phyloP scores from a whole-genome alignment of 164 flowering plant genomes.

The Aristolochia fimbriata region DNA sequence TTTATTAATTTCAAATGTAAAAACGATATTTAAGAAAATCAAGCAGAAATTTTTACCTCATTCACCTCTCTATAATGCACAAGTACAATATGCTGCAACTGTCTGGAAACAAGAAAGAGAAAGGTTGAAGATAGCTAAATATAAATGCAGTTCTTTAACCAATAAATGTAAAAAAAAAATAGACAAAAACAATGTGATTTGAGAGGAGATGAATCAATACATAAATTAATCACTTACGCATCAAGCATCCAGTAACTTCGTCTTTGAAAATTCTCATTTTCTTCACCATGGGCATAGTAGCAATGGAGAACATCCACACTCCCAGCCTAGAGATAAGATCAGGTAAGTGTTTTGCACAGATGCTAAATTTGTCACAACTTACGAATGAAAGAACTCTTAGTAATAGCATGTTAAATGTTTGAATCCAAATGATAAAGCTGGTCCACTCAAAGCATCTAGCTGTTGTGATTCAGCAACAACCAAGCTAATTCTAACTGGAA shows the following conservation, averaged over 20 bases:
- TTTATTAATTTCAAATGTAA: no score
- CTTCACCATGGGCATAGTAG: constrained; percentile 97
- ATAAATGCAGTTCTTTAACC: background rate
- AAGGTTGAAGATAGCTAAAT: background rate
- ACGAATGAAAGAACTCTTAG: no score
- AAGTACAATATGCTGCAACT: constrained; percentile 59
- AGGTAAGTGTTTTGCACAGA: no score
- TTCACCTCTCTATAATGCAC: constrained; percentile 73
- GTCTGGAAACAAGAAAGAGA: constrained; percentile 25
- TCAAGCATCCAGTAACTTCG: constrained; percentile 98
- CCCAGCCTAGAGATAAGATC: constrained; percentile 42
- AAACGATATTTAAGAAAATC: background rate
- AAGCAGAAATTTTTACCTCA: constrained; percentile 29
- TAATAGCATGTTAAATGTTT: no score
- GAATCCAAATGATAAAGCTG: no score
- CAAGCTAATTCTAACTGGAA: no score
- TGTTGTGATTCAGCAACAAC: no score
- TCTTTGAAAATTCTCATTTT: constrained; percentile 72
- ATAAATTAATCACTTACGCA: constrained; percentile 37
- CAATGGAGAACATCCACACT: constrained; percentile 89
- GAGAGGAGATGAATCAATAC: no score
- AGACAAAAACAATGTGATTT: no score
- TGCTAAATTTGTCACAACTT: no score
- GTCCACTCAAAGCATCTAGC: no score
- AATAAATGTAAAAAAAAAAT: background rate